These are phyloP conservation scores for Hyaloscypha finlandica DNA, from an alignment of 495 filamentous ascomycete genomes.

Conservation along the genomic window DNA sequence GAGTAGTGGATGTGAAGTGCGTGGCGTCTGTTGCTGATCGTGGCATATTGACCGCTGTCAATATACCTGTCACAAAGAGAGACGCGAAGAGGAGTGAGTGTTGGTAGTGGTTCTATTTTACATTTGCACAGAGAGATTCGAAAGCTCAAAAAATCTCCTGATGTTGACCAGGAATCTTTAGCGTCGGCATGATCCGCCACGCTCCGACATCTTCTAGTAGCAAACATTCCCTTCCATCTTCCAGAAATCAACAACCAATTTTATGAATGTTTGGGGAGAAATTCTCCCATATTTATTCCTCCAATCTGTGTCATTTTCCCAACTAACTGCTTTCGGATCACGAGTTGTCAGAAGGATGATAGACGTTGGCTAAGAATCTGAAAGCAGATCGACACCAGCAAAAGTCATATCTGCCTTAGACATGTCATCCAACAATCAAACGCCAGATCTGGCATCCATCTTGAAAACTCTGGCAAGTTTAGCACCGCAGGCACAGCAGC, in stretches of 20 bases:
- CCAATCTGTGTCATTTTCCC: neutral
- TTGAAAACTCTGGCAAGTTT: constrained; percentile 52
- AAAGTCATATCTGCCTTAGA: neutral
- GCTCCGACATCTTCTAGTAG: neutral
- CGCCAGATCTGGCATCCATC: constrained; percentile 54
- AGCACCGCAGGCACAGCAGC: constrained; percentile 35
- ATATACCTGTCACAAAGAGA: neutral
- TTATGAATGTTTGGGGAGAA: neutral
- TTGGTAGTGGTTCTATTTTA: constrained; percentile 9
- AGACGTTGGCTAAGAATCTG: neutral
- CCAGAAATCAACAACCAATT: neutral
- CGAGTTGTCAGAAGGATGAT: neutral
- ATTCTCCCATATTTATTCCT: neutral
- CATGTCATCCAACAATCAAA: constrained; percentile 42
- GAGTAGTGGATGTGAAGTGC: constrained; percentile 89
- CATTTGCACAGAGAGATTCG: constrained; percentile 20
- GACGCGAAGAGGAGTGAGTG: neutral
- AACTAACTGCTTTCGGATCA: neutral
- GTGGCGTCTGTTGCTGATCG: constrained; percentile 93
- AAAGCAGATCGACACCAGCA: neutral
- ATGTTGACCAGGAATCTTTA: constrained; percentile 23
- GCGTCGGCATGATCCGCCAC: neutral
- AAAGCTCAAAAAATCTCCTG: constrained; percentile 26
- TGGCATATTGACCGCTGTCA: constrained; percentile 54
- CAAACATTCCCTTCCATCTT: neutral